Conservation (phyloP, 1,284 basidiomycete genomes). For the Cerrena zonata region DNA sequence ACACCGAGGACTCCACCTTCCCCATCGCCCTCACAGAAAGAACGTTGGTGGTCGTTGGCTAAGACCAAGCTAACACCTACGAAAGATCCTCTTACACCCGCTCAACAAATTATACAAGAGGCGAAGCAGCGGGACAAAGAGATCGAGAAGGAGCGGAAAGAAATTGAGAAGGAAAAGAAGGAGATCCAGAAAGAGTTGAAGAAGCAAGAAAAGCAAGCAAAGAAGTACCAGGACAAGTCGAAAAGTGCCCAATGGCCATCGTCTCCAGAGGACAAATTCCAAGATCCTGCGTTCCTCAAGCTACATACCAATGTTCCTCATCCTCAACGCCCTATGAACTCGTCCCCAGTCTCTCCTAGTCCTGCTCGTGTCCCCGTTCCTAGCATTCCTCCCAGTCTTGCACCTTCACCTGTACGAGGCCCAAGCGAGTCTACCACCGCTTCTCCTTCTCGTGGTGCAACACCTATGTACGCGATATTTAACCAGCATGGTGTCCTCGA, state of each 20-base stretch:
- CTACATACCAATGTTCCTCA: slow-evolving; percentile 36
- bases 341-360: slow-evolving; percentile 52
- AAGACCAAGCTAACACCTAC: slow-evolving; percentile 72
- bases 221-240: slow-evolving; percentile 25
- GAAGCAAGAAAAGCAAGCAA: neutral
- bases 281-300: slow-evolving; percentile 52
- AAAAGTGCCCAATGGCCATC: slow-evolving; percentile 47
- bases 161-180: slow-evolving; percentile 36
- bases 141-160: slow-evolving; percentile 42
- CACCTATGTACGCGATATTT: slow-evolving; percentile 71
- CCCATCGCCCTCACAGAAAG: slow-evolving; percentile 55
- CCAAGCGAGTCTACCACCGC: slow-evolving; percentile 31
- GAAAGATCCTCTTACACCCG: slow-evolving; percentile 71
- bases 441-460: slow-evolving; percentile 57
- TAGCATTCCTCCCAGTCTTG: slow-evolving; percentile 52
- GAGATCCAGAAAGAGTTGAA: slow-evolving; percentile 36
- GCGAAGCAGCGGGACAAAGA: slow-evolving; percentile 59
- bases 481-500: slow-evolving; percentile 63
- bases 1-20: slow-evolving; percentile 47
- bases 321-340: slow-evolving; percentile 37
- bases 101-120: slow-evolving; percentile 71
- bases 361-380: slow-evolving; percentile 44
- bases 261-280: slow-evolving; percentile 42
- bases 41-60: slow-evolving; percentile 61
- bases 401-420: slow-evolving; percentile 50